phyloP scores from a whole-genome alignment of 805 yeast species.

The Phaffomyces thermotolerans region DNA sequence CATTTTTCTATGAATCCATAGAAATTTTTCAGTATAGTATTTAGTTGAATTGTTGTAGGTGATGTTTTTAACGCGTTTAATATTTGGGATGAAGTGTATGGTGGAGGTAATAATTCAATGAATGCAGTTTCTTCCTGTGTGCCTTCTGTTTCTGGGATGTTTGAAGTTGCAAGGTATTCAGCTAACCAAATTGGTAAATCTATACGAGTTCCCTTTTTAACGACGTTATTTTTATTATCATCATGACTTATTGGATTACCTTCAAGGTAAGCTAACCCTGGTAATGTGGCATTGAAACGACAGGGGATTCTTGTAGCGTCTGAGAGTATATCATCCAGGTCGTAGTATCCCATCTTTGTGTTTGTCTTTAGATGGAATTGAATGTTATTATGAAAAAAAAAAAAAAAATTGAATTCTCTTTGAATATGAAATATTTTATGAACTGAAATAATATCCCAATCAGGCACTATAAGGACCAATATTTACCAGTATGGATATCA shows the following conservation, averaged over 20 bases:
- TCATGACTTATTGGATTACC: slow-evolving; percentile 47
- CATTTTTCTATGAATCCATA: slow-evolving; percentile 69
- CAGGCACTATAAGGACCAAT: too few relatives aligned
- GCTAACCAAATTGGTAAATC: slow-evolving; percentile 91
- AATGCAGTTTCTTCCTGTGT: slow-evolving; percentile 34
- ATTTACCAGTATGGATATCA: too few relatives aligned
- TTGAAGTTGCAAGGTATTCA: slow-evolving; percentile 54
- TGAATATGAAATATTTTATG: too few relatives aligned
- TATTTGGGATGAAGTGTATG: slow-evolving; percentile 54
- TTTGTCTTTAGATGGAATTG: too few relatives aligned
- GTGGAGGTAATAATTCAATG: slow-evolving; percentile 65
- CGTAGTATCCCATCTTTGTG: slow-evolving; percentile 46
- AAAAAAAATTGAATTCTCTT: too few relatives aligned
- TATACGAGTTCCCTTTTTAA: slow-evolving; percentile 22
- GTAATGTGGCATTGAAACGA: slow-evolving; percentile 67
- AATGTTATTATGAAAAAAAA: too few relatives aligned
- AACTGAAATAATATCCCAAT: too few relatives aligned
- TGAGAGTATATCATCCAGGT: slow-evolving; percentile 68
- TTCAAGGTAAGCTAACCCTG: slow-evolving; percentile 83
- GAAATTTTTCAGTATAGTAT: slow-evolving; percentile 57
- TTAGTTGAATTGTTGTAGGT: slow-evolving; percentile 58
- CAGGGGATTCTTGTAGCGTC: slow-evolving; percentile 68
- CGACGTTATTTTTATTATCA: neutral
- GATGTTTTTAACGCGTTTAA: slow-evolving; percentile 77
- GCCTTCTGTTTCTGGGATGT: slow-evolving; percentile 19